Conservation (phyloP, 176 grass and related monocot species). For the Phoenix dactylifera region DNA sequence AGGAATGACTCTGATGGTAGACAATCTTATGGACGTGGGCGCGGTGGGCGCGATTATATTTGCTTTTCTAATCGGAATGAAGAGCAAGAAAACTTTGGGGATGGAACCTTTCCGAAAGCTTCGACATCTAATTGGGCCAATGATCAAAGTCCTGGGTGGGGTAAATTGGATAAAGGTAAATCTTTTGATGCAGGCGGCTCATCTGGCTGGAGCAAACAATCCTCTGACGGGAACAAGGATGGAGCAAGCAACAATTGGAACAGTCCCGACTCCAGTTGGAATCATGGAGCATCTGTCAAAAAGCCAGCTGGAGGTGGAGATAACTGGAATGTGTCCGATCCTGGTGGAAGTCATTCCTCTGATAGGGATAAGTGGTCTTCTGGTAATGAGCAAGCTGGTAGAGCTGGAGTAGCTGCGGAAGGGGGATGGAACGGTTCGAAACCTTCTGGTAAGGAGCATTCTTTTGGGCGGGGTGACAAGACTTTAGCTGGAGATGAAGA, state of each 20-base stretch:
- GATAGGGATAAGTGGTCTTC: slow-evolving; percentile 27
- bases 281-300: slow-evolving; percentile 7
- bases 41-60: too few species aligned
- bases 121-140: background rate
- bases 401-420: too few species aligned
- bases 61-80: slow-evolving; percentile 9
- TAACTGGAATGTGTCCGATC: slow-evolving; percentile 20
- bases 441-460: slow-evolving; percentile 12
- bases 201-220: too few species aligned
- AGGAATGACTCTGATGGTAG: slow-evolving; percentile 18
- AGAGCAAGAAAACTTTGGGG: background rate
- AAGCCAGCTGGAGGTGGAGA: slow-evolving; percentile 10
- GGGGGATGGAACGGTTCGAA: slow-evolving; percentile 20
- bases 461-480: slow-evolving; percentile 24
- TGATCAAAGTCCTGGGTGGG: slow-evolving; percentile 4
- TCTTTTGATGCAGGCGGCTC: too few species aligned
- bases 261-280: too few species aligned
- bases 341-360: slow-evolving; percentile 17
- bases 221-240: background rate
- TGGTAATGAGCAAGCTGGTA: too few species aligned
- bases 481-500: slow-evolving; percentile 1
- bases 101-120: slow-evolving; percentile 2
- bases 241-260: background rate
- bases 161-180: background rate
- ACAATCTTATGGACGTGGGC: slow-evolving; percentile 1